Evolutionary conservation across 495 filamentous ascomycete genomes (phyloP), one percentile per base, ranked within the genome.

Genomic region (Cryomyces minteri): DNA sequence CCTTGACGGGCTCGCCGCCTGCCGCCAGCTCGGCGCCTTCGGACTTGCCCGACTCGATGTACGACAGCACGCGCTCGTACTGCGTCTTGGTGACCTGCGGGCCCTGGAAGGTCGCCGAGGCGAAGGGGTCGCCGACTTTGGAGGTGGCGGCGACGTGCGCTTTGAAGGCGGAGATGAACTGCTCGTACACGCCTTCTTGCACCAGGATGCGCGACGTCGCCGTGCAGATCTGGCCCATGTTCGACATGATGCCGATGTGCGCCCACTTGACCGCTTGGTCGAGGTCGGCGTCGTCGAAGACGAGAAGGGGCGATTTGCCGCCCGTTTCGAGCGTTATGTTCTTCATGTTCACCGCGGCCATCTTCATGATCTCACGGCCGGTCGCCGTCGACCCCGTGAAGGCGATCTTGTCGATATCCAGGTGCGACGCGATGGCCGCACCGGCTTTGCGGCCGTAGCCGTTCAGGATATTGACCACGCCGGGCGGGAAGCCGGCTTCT

Each of bases 291-390:
- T 95, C 88, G 39, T 80, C 77, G 54, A 94, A 94, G 29, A 95
- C 74, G 43, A 95, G 58, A 18, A 93, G 67, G 5, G 88, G 86
- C 6, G 78, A 84, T 66, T 95, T 95, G 50, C 88, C 88, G 33
- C 88, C 88, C 4, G 88, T 94, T 62, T 95, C 88, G 11, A 95
- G 72, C 0, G 87, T 94, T 51, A 94, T 88, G 62, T 93, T 92
- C 71, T 94, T 94, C 69, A 96, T 70, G 53, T 82, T 94, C n/a
- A 70, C 64, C 14, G 80, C 70, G 5, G 88, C 88, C 71, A 82
- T 80, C 65, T 88, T 90, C 87, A 94, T 96, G 52, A 96, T 84
- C 53, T 86, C 74, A 54, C 76, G 79, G 32, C 79, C 88, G 12
- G 88, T 96, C 4, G 71, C 67, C 1, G 88, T 96, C 42, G 76